phyloP scores from a whole-genome alignment of 208 protist genomes.

The Tritrichomonas musculus region DNA sequence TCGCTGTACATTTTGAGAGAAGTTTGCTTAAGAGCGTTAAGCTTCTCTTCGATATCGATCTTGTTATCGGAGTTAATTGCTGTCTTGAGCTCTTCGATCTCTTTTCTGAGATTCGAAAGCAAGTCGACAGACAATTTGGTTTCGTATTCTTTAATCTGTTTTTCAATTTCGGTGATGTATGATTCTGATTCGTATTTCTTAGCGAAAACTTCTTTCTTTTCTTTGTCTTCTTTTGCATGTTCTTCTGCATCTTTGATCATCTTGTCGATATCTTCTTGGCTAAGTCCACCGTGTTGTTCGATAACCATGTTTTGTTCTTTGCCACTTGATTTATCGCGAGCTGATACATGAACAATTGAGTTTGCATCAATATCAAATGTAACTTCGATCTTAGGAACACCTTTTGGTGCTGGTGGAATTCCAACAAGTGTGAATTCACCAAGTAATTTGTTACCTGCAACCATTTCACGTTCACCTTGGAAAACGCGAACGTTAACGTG shows the following conservation, averaged over 20 bases:
- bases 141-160: slow-evolving; percentile 5
- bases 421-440: slow-evolving; percentile 68
- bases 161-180: not conserved
- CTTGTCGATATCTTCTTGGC: slow-evolving; percentile 61
- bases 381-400: slow-evolving; percentile 72
- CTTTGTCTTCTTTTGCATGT: slow-evolving; percentile 47
- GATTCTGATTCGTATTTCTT: slow-evolving; percentile 48
- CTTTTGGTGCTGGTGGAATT: slow-evolving; percentile 65
- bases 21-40: not conserved
- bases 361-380: slow-evolving; percentile 78
- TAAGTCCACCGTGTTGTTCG: slow-evolving; percentile 62
- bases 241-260: slow-evolving; percentile 67
- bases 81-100: not conserved
- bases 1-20: slow-evolving; percentile 27
- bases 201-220: slow-evolving; percentile 47
- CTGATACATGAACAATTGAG: slow-evolving; percentile 73
- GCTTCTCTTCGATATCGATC: not conserved
- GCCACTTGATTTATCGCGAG: slow-evolving; percentile 68
- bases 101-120: not conserved
- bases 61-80: not conserved
- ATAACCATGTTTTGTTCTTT: slow-evolving; percentile 66
- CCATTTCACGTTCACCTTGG: slow-evolving; percentile 77
- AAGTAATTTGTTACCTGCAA: slow-evolving; percentile 71
- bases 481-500: slow-evolving; percentile 75
- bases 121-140: not conserved